Evolutionary conservation across 2,329 filamentous ascomycete species (phyloP), one percentile per base, ranked within the genome.

Genomic region (Fusarium newnesense): DNA sequence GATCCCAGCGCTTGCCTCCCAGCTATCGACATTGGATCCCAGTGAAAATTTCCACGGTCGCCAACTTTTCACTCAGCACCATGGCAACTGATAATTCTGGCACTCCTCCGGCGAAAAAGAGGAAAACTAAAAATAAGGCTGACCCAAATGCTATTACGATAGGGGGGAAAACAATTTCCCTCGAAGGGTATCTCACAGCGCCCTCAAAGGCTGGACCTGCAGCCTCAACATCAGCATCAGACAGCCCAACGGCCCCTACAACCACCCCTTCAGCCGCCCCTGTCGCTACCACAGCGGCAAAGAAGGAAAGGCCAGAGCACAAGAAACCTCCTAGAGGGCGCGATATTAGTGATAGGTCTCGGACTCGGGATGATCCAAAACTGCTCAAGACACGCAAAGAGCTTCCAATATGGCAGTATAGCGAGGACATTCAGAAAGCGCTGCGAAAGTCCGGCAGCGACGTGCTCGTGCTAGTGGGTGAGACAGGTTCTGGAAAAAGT

Each of bases 401-500:
- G 19, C 87, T 98, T 7, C 95, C 95, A 1, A 96, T 98, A 74
- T 97, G 94, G 90, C 84, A 88, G 8, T 89, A 95, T 72, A 90
- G 90, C 53, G 85, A 91, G 39, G 87, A 92, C 32, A 97, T 98
- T 56, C 90, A 90, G 40, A 79, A 85, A 21, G 85, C 89, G 5
- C 83, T 97, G 11, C 85, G 85, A 18, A 77, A 79, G 9, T 57
- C 73, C 21, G 83, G 89, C 39, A 91, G 90, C 70, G 90, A 97
- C 77, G 90, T 97, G 2, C 88, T 99, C 58, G 87, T 99, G 1
- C 85, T 99, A 19, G 92, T 96, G 5, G 96, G 96, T 84, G 96
- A 98, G 81, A 99, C 96, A 0, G 96, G 96, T 80, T 97, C 94
- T 19, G 96, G 96, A 80, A 99, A 99, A 84, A 97, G 94, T 84